Percentiles rank a stretch among this genome's conserved stretches.
These are phyloP conservation scores for Cetraspora pellucida DNA, from an alignment of 192 early-diverging fungal species.

Conservation along the genomic window DNA sequence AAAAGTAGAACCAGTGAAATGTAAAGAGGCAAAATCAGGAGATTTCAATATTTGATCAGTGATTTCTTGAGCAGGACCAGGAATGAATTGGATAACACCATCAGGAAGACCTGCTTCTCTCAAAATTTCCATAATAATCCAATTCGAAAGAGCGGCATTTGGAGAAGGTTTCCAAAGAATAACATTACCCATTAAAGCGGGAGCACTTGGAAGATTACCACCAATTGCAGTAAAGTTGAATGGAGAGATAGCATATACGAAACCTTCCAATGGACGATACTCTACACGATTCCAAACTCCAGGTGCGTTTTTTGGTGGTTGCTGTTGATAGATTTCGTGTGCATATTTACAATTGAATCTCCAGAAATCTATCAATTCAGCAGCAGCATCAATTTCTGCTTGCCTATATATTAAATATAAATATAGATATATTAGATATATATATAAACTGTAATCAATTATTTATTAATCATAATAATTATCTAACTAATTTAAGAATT, in stretches of 20 bases:
- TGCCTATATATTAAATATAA: conserved; percentile 47
- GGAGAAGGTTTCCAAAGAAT: conserved; percentile 97
- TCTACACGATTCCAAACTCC: conserved; percentile 94
- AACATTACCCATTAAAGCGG: conserved; percentile 97
- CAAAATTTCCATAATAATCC: conserved; percentile 86
- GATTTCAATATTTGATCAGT: conserved; percentile 78
- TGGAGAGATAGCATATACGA: conserved; percentile 95
- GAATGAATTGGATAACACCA: conserved; percentile 97
- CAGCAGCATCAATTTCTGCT: conserved; percentile 98
- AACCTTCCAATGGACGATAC: conserved; percentile 97
- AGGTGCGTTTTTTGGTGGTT: conserved; percentile 86
- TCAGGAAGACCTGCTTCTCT: conserved; percentile 94
- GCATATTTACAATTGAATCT: conserved; percentile 96
- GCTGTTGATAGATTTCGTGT: conserved; percentile 88
- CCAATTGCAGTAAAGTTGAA: conserved; percentile 99
- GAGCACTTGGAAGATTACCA: conserved; percentile 89
- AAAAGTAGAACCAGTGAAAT: conserved; percentile 92
- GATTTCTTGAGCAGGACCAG: conserved; percentile 84
- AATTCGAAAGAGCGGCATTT: conserved; percentile 86
- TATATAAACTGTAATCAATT: neutral
- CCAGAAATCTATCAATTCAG: conserved; percentile 92
- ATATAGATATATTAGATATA: neutral
- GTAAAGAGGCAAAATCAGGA: conserved; percentile 93
- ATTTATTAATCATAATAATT: neutral
- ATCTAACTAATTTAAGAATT: neutral